Evolutionary conservation across 2,329 filamentous ascomycete genomes (phyloP).

Genomic region (Aspergillus arachidicola): DNA sequence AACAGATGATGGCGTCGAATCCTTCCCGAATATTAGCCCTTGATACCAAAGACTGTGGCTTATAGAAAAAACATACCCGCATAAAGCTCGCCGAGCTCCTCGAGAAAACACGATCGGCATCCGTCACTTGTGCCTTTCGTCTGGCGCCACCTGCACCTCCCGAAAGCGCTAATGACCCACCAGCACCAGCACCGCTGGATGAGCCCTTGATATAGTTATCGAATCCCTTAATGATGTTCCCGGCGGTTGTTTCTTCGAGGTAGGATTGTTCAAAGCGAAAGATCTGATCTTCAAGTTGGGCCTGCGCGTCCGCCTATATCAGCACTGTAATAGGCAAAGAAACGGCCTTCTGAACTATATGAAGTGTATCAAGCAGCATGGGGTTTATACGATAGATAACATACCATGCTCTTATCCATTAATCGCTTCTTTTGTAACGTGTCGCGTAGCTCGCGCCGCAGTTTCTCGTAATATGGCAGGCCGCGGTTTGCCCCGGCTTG

Average conservation of each 20-base stretch:
- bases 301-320: constrained; percentile 40
- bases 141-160: constrained; percentile 32
- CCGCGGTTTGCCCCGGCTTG: constrained; percentile 42
- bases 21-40: constrained; percentile 26
- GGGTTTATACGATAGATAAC: constrained; percentile 19
- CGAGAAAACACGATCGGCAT: constrained; percentile 52
- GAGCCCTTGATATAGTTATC: constrained; percentile 96
- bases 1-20: constrained; percentile 47
- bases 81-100: constrained; percentile 53
- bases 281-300: constrained; percentile 76
- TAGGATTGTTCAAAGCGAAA: constrained; percentile 82
- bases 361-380: background rate
- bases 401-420: constrained; percentile 63
- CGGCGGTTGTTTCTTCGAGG: constrained; percentile 81
- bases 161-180: constrained; percentile 35
- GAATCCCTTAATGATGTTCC: constrained; percentile 97
- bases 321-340: background rate
- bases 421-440: constrained; percentile 67
- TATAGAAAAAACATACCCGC: constrained; percentile 34
- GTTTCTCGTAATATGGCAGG: constrained; percentile 71
- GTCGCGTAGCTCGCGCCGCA: constrained; percentile 67
- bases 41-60: background rate
- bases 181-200: constrained; percentile 52
- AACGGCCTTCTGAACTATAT: too few species aligned
- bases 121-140: constrained; percentile 48